Base-by-base conservation (phyloP, 2,329 filamentous ascomycete genomes). In the Colletotrichum sp. region DNA sequence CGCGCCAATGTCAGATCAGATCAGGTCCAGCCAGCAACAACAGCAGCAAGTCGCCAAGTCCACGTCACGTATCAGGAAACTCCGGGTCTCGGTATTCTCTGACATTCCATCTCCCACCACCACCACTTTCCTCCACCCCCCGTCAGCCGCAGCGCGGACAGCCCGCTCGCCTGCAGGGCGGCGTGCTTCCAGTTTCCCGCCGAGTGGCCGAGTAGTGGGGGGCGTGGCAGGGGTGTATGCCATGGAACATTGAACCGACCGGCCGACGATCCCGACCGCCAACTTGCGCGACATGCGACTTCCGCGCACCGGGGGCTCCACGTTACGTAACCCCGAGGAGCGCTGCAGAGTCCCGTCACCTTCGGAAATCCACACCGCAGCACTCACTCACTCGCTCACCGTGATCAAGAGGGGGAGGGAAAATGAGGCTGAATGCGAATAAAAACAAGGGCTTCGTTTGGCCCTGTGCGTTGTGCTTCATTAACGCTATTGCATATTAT, bases 401-500 rank as follows among this genome's bases (percentile, higher is more conserved):
- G 15, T 28, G 26, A 30, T 15, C 38, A 43, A 43, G 18, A 43
- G 18, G 38, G 38, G 38, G 2, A 43, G 38, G 38, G n/a, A 32
- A 43, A 32, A 7, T 60, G n/a, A 60, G 30, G 28, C 12, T 36
- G 8, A 36, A 10, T 24, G 16, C 24, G 12, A 67, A 24, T 57
- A 67, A 72, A 36, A 38, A 48, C 15, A 21, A 32, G 18, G 63
- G 63, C 72, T 32, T n/a, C 16, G 18, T 16, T 13, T 67, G 69
- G 36, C 26, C 63, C 30, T n/a, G 30, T n/a, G 55, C 32, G 64
- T 68, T 13, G 48, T 58, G 9, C 67, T 73, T 75, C 73, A 73
- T 75, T 18, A 75, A 72, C 43, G 73, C 73, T 75, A 73, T 48
- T 38, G 43, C n/a, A 57, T 60, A 75, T 68, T 65, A 75, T 73